Evolutionary conservation across 148 eudicot species (phyloP).

Genomic region (Cornus controversa): DNA sequence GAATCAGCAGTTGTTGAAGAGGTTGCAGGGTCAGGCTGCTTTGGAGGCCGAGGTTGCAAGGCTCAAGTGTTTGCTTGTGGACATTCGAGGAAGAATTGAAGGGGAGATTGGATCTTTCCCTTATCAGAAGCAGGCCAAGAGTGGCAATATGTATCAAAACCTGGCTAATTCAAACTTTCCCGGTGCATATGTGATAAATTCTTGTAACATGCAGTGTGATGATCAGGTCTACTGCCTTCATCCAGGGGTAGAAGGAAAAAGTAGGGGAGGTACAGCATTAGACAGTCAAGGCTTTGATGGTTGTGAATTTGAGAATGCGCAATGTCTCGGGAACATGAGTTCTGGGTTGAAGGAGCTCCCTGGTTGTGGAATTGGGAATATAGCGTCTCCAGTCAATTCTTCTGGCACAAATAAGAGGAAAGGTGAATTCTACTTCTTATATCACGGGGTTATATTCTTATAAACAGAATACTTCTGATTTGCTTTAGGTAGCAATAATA

Average conservation of each 20-base stretch:
- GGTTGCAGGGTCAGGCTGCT: constrained; percentile 73
- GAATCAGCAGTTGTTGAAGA: constrained; percentile 82
- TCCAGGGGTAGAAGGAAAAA: constrained; percentile 42
- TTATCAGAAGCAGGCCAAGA: constrained; percentile 64
- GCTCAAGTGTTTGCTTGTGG: constrained; percentile 92
- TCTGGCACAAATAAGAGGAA: constrained; percentile 53
- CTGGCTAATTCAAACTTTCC: constrained; percentile 35
- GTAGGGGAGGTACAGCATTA: constrained; percentile 32
- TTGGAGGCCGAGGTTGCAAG: constrained; percentile 83
- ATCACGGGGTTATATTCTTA: neutral
- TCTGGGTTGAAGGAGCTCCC: constrained; percentile 38
- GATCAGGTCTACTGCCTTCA: constrained; percentile 75
- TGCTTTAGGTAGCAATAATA: neutral
- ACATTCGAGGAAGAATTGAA: constrained; percentile 87
- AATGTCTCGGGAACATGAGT: constrained; percentile 62
- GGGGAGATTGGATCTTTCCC: constrained; percentile 97
- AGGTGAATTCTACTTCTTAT: constrained; percentile 42
- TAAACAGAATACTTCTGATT: no score
- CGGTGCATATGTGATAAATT: constrained; percentile 58
- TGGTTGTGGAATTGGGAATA: constrained; percentile 52
- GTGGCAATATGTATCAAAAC: constrained; percentile 47
- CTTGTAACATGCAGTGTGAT: constrained; percentile 71
- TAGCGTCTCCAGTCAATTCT: constrained; percentile 31
- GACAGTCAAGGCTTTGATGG: constrained; percentile 47
- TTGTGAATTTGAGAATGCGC: constrained; percentile 68